Conservation (phyloP, 139 green algal species). For the Micromonas commoda region DNA sequence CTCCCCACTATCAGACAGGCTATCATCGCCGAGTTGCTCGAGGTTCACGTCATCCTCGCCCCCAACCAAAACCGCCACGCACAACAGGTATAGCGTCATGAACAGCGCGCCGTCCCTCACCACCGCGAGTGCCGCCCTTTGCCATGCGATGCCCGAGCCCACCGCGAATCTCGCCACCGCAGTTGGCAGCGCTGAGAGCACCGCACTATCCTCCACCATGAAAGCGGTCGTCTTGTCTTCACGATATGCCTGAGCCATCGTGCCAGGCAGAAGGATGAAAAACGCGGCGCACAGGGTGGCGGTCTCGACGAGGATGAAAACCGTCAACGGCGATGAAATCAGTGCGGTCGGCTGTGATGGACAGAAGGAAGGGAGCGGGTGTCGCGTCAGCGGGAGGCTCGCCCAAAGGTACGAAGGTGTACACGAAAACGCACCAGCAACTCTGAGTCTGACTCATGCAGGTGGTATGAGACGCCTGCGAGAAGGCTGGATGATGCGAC, state of each 20-base stretch:
- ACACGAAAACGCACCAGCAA: background rate
- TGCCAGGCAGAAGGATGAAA: background rate
- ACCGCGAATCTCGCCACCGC: background rate
- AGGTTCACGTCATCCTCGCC: background rate
- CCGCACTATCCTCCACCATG: background rate
- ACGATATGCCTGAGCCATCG: background rate
- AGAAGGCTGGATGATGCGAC: background rate
- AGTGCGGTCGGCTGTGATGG: background rate
- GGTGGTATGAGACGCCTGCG: background rate
- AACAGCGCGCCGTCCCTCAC: slow-evolving; percentile 10
- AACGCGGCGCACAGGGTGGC: background rate
- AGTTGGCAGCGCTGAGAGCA: background rate
- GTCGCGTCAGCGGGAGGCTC: background rate
- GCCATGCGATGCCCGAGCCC: background rate
- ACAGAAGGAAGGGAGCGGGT: background rate
- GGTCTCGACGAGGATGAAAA: slow-evolving; percentile 11
- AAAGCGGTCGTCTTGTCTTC: background rate
- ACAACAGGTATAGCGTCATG: background rate
- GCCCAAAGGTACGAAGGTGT: background rate
- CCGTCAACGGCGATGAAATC: background rate
- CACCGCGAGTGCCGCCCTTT: background rate
- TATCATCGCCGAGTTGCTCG: background rate
- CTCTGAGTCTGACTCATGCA: background rate
- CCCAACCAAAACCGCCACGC: background rate
- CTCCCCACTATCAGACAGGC: background rate